phyloP scores from a whole-genome alignment of 1,139 yeast species.

The Lodderomyces pseudojiufengensis region DNA sequence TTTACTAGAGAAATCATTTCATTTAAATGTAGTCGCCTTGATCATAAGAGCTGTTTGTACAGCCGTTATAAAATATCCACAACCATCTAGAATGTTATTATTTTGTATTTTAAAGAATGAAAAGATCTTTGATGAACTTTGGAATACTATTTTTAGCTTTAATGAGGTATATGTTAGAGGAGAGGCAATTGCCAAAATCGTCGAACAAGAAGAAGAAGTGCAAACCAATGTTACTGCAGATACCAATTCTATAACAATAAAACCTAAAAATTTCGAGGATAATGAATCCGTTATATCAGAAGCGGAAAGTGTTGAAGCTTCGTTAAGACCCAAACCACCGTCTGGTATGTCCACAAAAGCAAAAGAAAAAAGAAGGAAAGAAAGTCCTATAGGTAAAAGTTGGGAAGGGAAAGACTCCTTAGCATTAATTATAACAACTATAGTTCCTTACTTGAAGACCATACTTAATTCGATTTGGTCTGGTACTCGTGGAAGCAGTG shows the following conservation, averaged over 20 bases:
- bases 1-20: slow-evolving; percentile 40
- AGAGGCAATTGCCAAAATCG: slow-evolving; percentile 15
- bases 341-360: slow-evolving; percentile 61
- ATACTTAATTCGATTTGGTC: slow-evolving; percentile 36
- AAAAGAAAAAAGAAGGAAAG: slow-evolving; percentile 54
- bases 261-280: slow-evolving; percentile 11
- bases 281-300: slow-evolving; percentile 7
- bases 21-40: slow-evolving; percentile 59
- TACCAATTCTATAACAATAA: slow-evolving; percentile 8
- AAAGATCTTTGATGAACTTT: slow-evolving; percentile 29
- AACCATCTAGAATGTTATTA: slow-evolving; percentile 51
- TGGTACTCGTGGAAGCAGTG: slow-evolving; percentile 19
- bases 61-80: slow-evolving; percentile 46
- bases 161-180: slow-evolving; percentile 27
- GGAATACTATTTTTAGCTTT: slow-evolving; percentile 30
- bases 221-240: slow-evolving; percentile 11
- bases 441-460: slow-evolving; percentile 38
- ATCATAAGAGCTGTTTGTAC: slow-evolving; percentile 52
- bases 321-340: slow-evolving; percentile 46
- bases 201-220: slow-evolving; percentile 11
- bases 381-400: slow-evolving; percentile 44
- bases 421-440: slow-evolving; percentile 38
- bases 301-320: slow-evolving; percentile 21
- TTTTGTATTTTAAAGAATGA: slow-evolving; percentile 52
- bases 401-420: slow-evolving; percentile 65